phyloP scores from a whole-genome alignment of 2,329 filamentous ascomycete genomes.

The Arthrobotrys megalospora region DNA sequence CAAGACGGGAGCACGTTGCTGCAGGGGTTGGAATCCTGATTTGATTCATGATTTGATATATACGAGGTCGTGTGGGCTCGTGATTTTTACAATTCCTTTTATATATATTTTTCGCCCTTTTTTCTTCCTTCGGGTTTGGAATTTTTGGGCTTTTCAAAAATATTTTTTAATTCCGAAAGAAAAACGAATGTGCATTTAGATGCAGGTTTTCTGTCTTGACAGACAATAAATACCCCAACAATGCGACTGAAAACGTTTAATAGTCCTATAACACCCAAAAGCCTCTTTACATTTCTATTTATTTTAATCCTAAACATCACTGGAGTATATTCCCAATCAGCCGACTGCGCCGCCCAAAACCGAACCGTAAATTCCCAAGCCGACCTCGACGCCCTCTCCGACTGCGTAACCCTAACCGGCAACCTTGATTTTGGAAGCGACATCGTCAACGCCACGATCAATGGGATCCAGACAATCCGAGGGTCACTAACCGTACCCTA shows the following conservation, averaged over 20 bases:
- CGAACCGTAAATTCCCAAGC: conserved; percentile 29
- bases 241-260: background rate
- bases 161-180: background rate
- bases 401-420: conserved; percentile 21
- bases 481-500: background rate
- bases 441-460: conserved; percentile 19
- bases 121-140: background rate
- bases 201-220: too few relatives aligned
- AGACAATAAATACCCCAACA: background rate
- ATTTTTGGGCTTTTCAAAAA: too few relatives aligned
- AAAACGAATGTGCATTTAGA: too few relatives aligned
- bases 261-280: background rate
- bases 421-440: conserved; percentile 5
- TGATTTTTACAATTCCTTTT: background rate
- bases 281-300: background rate
- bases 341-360: background rate
- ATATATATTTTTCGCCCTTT: background rate
- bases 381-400: conserved; percentile 24
- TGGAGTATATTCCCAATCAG: conserved; percentile 11
- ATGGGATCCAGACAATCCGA: conserved; percentile 27
- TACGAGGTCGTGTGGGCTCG: too few relatives aligned
- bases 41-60: background rate
- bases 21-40: background rate
- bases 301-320: background rate
- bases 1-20: conserved; percentile 8